Conservation (phyloP, 257 asterid species). For the Penstemon davidsonii region DNA sequence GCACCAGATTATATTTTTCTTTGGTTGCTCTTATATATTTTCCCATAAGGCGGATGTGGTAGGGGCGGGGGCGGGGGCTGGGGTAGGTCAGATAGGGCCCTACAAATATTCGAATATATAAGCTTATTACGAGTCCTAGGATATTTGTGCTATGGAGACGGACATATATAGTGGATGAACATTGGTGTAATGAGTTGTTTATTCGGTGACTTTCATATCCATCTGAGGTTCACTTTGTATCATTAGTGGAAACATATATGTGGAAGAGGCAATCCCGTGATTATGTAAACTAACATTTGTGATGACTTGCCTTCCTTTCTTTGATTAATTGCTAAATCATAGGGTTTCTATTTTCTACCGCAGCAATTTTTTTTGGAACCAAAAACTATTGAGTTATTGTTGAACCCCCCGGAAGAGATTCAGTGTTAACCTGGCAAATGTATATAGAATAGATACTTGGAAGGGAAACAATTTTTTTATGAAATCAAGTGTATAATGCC, state of each 20-base stretch:
- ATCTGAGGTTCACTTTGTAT: background rate
- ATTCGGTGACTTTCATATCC: background rate
- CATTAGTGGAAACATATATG: background rate
- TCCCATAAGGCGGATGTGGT: too few relatives aligned
- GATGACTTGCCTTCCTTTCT: conserved; percentile 4
- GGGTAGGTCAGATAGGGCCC: too few relatives aligned
- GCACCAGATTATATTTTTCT: background rate
- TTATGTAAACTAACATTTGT: background rate
- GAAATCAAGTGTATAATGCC: background rate
- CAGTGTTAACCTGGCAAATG: background rate
- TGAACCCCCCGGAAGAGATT: conserved; percentile 1
- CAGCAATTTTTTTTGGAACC: background rate
- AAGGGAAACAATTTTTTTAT: background rate
- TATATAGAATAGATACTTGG: background rate
- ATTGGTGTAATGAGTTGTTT: conserved; percentile 6
- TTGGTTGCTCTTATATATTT: too few relatives aligned
- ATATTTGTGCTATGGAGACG: background rate
- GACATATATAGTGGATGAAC: conserved; percentile 21
- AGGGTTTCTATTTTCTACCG: background rate
- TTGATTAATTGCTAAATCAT: background rate
- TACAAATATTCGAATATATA: background rate
- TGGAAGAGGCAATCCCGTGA: background rate
- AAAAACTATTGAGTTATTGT: conserved; percentile 10
- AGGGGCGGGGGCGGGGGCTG: too few relatives aligned
- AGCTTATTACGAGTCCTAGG: too few relatives aligned